phyloP scores from a whole-genome alignment of 306 rosid genomes.

The Sphenostylis stenocarpa region DNA sequence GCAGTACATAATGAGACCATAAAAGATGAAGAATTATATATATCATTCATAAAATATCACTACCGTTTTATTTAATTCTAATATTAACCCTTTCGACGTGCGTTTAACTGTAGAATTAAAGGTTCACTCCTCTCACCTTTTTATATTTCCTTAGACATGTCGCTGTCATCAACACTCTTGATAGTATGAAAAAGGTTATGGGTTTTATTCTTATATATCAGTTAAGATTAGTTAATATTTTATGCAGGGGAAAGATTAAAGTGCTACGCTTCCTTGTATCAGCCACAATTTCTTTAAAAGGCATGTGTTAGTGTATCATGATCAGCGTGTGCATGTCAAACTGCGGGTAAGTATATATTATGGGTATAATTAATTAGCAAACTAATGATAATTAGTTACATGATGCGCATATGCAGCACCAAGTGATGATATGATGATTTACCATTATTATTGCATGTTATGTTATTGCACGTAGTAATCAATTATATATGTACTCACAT shows the following conservation, averaged over 20 bases:
- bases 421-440: background rate
- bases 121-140: background rate
- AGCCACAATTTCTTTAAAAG: background rate
- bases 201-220: slow-evolving; percentile 4
- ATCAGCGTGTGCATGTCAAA: background rate
- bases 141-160: background rate
- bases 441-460: background rate
- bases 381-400: background rate
- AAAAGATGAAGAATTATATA: background rate
- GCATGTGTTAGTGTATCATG: background rate
- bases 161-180: slow-evolving; percentile 38
- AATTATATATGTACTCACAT: background rate
- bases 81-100: background rate
- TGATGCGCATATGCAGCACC: background rate
- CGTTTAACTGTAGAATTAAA: background rate
- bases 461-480: background rate
- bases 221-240: background rate
- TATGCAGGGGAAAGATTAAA: background rate
- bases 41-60: too few species aligned
- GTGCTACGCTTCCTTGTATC: background rate
- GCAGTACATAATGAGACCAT: background rate
- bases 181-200: background rate
- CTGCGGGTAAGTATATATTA: background rate
- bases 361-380: background rate
- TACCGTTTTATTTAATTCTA: background rate